Percentiles rank a stretch among this genome's conserved stretches.
These are phyloP conservation scores for Setaria viridis DNA, from an alignment of 202 grass and related monocot genomes.

Conservation along the genomic window DNA sequence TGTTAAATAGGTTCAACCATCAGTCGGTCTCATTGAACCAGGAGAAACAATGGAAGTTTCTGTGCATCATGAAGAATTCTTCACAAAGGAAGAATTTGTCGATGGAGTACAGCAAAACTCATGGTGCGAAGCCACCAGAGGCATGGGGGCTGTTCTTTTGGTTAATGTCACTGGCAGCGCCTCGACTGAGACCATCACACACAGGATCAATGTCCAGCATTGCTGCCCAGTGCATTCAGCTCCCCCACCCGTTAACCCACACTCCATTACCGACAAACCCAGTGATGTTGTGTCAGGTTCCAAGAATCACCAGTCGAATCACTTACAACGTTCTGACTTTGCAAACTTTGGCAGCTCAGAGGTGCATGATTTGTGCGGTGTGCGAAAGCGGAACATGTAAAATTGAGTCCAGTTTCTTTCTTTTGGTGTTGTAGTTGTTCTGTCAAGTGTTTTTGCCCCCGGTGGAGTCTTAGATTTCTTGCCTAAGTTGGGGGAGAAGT, in stretches of 20 bases:
- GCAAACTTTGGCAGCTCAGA: constrained; percentile 48
- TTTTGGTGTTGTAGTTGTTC: constrained; percentile 22
- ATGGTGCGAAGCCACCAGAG: constrained; percentile 72
- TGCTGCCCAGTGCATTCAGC: constrained; percentile 28
- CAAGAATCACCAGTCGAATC: constrained; percentile 59
- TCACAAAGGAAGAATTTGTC: constrained; percentile 67
- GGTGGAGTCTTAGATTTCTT: constrained; percentile 25
- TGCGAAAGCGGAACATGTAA: constrained; percentile 44
- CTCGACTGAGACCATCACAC: constrained; percentile 67
- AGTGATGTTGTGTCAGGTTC: constrained; percentile 20
- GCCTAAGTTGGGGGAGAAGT: constrained; percentile 17
- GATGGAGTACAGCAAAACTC: constrained; percentile 63
- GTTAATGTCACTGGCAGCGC: constrained; percentile 72
- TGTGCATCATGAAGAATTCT: constrained; percentile 68
- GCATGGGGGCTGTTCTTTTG: constrained; percentile 61
- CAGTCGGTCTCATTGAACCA: constrained; percentile 76
- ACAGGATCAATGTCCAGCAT: constrained; percentile 70
- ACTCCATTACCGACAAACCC: neutral
- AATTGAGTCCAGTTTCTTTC: constrained; percentile 13
- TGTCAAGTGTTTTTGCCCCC: constrained; percentile 33
- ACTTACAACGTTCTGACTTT: constrained; percentile 62
- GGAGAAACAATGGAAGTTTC: constrained; percentile 69
- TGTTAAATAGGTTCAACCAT: constrained; percentile 71
- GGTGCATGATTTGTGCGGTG: constrained; percentile 53
- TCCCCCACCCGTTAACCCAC: neutral